Percentiles rank a stretch among this genome's conserved stretches.
These are phyloP conservation scores for Colletotrichum sublineola DNA, from an alignment of 2,329 filamentous ascomycete genomes.

Conservation along the genomic window DNA sequence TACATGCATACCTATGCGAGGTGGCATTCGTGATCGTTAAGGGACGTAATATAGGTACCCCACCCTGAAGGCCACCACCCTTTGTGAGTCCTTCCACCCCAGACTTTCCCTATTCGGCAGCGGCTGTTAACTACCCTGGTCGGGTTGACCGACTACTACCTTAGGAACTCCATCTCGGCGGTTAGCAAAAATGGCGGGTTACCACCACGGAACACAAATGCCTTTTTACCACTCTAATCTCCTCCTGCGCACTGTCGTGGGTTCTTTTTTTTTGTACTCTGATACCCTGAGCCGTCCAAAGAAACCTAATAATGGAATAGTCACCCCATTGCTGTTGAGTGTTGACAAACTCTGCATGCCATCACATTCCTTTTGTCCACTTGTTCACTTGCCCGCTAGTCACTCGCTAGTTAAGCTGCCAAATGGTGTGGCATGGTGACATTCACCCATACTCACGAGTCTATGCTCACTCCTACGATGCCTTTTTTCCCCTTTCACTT, in stretches of 20 bases:
- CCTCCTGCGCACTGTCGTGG: neutral
- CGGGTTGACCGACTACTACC: neutral
- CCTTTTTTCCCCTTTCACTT: neutral
- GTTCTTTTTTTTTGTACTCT: neutral
- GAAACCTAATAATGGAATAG: slow-evolving; percentile 3
- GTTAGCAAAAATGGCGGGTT: slow-evolving; percentile 2
- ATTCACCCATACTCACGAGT: neutral
- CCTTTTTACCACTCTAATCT: neutral
- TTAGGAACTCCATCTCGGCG: neutral
- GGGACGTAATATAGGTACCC: neutral
- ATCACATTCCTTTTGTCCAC: neutral
- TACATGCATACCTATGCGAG: neutral
- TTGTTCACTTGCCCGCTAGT: neutral
- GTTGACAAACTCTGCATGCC: neutral
- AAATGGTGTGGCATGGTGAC: neutral
- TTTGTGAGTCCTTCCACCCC: neutral
- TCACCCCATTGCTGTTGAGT: neutral
- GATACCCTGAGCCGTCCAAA: neutral
- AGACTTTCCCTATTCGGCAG: slow-evolving; percentile 15
- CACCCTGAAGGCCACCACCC: neutral
- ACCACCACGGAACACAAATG: neutral
- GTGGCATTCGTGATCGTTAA: neutral
- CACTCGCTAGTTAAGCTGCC: neutral
- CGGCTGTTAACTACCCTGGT: neutral
- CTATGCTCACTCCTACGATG: neutral